Evolutionary conservation across 2,329 filamentous ascomycete species (phyloP).

Genomic region (Podosphaera leucotricha): DNA sequence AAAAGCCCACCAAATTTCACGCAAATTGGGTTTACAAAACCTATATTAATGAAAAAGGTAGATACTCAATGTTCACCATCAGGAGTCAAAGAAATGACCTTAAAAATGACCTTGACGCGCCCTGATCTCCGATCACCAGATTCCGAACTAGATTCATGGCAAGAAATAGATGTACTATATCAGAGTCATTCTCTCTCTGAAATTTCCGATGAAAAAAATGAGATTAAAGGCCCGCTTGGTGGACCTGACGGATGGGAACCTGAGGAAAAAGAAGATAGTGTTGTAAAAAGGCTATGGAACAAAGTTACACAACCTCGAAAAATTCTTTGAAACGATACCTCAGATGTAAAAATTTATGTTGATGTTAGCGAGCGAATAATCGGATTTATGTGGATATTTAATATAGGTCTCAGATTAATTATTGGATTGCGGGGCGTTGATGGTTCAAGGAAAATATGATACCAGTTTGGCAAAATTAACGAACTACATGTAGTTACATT

Average conservation of each 20-base stretch:
- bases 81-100: conserved; percentile 67
- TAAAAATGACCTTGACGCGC: conserved; percentile 84
- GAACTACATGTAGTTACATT: not conserved
- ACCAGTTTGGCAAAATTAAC: not conserved
- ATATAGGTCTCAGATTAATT: not conserved
- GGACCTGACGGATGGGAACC: conserved; percentile 19
- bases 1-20: conserved; percentile 16
- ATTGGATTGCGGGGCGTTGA: not conserved
- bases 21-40: conserved; percentile 11
- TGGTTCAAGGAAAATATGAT: not conserved
- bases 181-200: conserved; percentile 27
- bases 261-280: conserved; percentile 25
- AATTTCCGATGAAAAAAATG: conserved; percentile 29
- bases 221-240: conserved; percentile 16
- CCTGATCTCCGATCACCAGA: conserved; percentile 64
- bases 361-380: not conserved
- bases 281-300: conserved; percentile 42
- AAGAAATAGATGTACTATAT: conserved; percentile 18
- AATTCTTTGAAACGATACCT: not conserved
- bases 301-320: conserved; percentile 20
- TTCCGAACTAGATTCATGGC: conserved; percentile 48
- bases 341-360: not conserved
- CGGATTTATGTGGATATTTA: not conserved
- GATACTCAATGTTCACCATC: conserved; percentile 25
- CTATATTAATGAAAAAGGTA: conserved; percentile 11